Evolutionary conservation across 140 eudicot species (phyloP).

Genomic region (Artemisia princeps): DNA sequence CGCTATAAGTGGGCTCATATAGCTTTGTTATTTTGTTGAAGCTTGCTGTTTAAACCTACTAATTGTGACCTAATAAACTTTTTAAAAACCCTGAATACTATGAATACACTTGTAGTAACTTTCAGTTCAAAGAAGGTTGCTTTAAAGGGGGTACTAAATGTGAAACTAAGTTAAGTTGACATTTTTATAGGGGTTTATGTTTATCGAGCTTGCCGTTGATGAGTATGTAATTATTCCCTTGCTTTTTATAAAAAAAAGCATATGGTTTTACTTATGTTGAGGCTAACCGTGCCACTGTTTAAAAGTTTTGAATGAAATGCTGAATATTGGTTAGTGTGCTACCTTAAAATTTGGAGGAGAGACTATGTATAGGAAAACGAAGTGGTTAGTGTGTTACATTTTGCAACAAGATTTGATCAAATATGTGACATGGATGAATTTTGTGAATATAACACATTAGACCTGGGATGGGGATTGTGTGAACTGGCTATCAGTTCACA

Average conservation of each 20-base stretch:
- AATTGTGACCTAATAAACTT: no score
- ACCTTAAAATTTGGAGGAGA: neutral
- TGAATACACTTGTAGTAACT: no score
- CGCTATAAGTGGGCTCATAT: no score
- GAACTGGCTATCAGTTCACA: neutral
- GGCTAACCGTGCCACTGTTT: neutral
- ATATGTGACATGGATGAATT: neutral
- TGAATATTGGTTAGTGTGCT: neutral
- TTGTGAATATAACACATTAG: neutral
- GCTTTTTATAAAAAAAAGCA: neutral
- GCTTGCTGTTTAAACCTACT: no score
- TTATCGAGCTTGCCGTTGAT: conserved; percentile 7
- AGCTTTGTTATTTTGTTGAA: no score
- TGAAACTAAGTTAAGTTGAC: no score
- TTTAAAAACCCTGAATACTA: no score
- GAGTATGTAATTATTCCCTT: neutral
- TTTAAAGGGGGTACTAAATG: no score
- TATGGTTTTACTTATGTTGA: no score
- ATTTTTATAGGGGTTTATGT: neutral
- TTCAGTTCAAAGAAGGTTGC: no score
- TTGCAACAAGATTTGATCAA: conserved; percentile 1
- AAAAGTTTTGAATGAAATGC: neutral
- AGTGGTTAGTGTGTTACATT: conserved; percentile 3
- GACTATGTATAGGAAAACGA: conserved; percentile 3
- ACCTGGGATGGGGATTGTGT: conserved; percentile 10